Base-by-base conservation (phyloP, 2,329 filamentous ascomycete genomes). In the Lachnellula subtilissima region DNA sequence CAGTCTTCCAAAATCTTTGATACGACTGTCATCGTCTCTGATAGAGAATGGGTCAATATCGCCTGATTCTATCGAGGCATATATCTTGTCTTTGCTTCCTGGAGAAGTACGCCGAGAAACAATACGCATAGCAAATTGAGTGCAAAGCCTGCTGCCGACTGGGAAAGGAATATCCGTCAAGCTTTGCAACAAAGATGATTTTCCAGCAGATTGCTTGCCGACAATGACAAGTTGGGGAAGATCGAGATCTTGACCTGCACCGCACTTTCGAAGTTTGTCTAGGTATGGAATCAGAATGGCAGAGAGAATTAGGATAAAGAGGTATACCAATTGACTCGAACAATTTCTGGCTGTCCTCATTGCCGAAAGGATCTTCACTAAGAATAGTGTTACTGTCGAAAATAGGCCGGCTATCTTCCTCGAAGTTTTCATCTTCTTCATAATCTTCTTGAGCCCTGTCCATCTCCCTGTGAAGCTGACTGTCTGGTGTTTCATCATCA, bases 191-290 rank as follows among this genome's bases (percentile, higher is more conserved):
- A 74, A 61, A 5, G 72, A 73, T 0, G 72, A 74, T 23, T 74
- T 74, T 2, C 72, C 72, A 2, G 69, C 64, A 0, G 71, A 74
- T 55, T 74, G 72, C 0, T 68, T 65, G 1, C 72, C 72, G 0
- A 73, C 70, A 28, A 74, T 71, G 1, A 74, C 66, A 5, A 74
- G 67, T 70, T 75, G 70, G 1, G 72, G 71, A 19, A 71, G 66
- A 7, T 67, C 69, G 3, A 74, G 57, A 9, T 67, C 61, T 42
- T 65, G 62, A 11, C 60, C 62, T 1, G 67, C 66, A 4, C 67
- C 67, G 51, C 66, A 70, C 4, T 66, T 65, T 37, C 72, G 70
- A 0, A 75, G 53, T 7, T 69, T 55, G 47, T 75, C 55, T 56
- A 25, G 7, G 7, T 5, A 15, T 48, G 11, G 49, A 43, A n/a